phyloP scores from a whole-genome alignment of 257 asterid species.

The Primulina tabacum region DNA sequence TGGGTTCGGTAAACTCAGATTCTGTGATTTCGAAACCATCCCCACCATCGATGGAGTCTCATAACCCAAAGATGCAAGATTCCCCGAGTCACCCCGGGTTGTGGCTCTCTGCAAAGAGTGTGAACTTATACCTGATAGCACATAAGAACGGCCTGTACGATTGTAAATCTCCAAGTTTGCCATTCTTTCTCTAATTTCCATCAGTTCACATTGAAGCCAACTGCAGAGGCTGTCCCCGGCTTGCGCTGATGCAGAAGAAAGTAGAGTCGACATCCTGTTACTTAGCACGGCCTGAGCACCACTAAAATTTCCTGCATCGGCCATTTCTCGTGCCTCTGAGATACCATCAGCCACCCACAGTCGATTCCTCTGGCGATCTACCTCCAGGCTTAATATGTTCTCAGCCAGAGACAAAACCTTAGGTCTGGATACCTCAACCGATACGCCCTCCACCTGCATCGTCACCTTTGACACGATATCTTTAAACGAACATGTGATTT shows the following conservation, averaged over 20 bases:
- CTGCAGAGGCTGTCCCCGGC: constrained; percentile 35
- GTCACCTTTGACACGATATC: constrained; percentile 18
- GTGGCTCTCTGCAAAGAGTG: constrained; percentile 49
- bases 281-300: constrained; percentile 31
- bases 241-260: constrained; percentile 35
- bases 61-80: constrained; percentile 22
- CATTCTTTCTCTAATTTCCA: constrained; percentile 34
- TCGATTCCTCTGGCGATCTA: constrained; percentile 39
- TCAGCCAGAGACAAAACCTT: constrained; percentile 23
- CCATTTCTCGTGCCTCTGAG: constrained; percentile 32
- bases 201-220: constrained; percentile 30
- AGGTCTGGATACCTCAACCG: constrained; percentile 33
- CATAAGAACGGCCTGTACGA: constrained; percentile 32
- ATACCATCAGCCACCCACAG: constrained; percentile 31
- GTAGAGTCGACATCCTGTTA: constrained; percentile 15
- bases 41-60: constrained; percentile 34
- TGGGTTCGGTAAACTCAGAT: constrained; percentile 4
- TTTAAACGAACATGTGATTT: constrained; percentile 24
- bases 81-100: constrained; percentile 34
- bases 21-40: constrained; percentile 33
- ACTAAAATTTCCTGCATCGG: constrained; percentile 33
- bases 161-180: constrained; percentile 26
- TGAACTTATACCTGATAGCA: constrained; percentile 39
- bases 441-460: constrained; percentile 24
- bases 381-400: constrained; percentile 23